phyloP scores from a whole-genome alignment of 441 rosid genomes.

The Gossypium davidsonii region DNA sequence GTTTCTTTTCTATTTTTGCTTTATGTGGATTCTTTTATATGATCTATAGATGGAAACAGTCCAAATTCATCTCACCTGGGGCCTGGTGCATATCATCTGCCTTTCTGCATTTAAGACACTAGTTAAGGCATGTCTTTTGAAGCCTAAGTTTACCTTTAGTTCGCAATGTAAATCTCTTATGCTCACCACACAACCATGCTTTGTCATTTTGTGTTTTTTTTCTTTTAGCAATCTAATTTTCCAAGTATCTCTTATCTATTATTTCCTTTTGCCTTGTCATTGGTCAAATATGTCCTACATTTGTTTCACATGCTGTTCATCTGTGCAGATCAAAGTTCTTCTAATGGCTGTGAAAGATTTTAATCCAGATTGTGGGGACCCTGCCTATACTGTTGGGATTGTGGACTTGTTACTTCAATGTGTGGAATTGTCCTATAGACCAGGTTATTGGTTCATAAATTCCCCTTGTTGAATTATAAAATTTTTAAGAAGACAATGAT shows the following conservation, averaged over 20 bases:
- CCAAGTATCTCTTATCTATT: background rate
- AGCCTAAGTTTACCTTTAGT: background rate
- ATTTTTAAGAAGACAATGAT: background rate
- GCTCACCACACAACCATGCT: slow-evolving; percentile 4
- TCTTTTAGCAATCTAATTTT: background rate
- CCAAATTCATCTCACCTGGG: background rate
- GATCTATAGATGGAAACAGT: background rate
- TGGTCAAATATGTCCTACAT: background rate
- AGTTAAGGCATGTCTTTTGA: background rate
- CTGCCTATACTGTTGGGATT: slow-evolving; percentile 96
- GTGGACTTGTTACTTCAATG: slow-evolving; percentile 99
- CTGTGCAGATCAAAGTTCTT: slow-evolving; percentile 86
- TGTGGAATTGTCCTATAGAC: slow-evolving; percentile 91
- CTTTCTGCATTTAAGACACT: background rate
- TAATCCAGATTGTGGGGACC: slow-evolving; percentile 83
- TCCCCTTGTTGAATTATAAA: slow-evolving; percentile 11
- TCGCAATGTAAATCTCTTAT: background rate
- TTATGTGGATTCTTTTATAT: background rate
- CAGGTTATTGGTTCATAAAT: slow-evolving; percentile 53
- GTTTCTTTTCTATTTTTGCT: background rate
- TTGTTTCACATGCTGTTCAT: slow-evolving; percentile 22
- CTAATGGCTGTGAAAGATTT: slow-evolving; percentile 96
- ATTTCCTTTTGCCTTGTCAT: background rate
- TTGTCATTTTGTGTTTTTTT: background rate
- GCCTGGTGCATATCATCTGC: background rate